Conservation (phyloP, 2,329 filamentous ascomycete genomes). For the Talaromyces sp. region DNA sequence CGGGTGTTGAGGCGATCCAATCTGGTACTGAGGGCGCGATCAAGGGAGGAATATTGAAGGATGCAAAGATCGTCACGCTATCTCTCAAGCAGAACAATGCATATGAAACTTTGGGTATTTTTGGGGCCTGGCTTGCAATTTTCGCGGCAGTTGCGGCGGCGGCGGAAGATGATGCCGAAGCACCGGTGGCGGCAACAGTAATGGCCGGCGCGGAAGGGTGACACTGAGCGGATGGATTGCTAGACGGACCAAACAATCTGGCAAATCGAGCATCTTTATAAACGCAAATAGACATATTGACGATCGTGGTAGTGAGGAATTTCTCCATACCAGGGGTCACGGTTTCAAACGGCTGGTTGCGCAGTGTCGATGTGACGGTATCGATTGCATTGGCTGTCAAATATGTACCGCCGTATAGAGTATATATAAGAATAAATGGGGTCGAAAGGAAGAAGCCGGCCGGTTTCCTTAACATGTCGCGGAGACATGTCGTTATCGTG, state of each 20-base stretch:
- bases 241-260: conserved; percentile 68
- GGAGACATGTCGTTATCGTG: conserved; percentile 41
- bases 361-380: conserved; percentile 67
- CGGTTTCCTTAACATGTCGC: conserved; percentile 40
- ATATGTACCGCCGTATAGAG: conserved; percentile 84
- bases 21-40: conserved; percentile 67
- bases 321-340: conserved; percentile 75
- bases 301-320: conserved; percentile 73
- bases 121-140: conserved; percentile 29
- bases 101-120: conserved; percentile 68
- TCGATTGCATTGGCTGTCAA: conserved; percentile 84
- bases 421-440: conserved; percentile 50
- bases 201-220: conserved; percentile 41
- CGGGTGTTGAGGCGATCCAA: conserved; percentile 45
- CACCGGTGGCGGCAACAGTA: conserved; percentile 8
- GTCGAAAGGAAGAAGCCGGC: conserved; percentile 46
- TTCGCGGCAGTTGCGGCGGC: conserved; percentile 20
- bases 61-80: conserved; percentile 84
- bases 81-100: conserved; percentile 77
- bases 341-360: conserved; percentile 52
- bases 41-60: conserved; percentile 81
- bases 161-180: conserved; percentile 3
- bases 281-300: conserved; percentile 81
- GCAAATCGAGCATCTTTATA: conserved; percentile 89
- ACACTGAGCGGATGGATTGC: conserved; percentile 46